A percentile compares a stretch with the other conserved stretches of the same genome.
Conservation (phyloP, 148 eudicot genomes). For the Cornus kousa region DNA sequence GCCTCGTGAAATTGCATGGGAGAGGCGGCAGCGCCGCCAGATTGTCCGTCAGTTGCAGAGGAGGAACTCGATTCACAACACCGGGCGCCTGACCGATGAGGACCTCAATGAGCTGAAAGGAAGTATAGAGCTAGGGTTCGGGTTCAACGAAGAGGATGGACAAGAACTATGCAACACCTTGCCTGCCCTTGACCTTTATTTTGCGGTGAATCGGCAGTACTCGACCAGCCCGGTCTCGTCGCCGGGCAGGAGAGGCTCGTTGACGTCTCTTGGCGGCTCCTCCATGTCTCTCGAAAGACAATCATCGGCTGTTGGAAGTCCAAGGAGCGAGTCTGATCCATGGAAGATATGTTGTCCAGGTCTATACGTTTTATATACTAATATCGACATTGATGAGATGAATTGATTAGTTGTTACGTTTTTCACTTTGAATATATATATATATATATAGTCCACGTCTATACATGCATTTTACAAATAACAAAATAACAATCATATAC, state of each 20-base stretch:
- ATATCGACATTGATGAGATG: too few relatives aligned
- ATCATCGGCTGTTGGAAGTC: conserved; percentile 41
- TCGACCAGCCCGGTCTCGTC: conserved; percentile 54
- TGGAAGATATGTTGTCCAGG: conserved; percentile 74
- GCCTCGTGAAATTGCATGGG: conserved; percentile 72
- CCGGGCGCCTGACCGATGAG: conserved; percentile 48
- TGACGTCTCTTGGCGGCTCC: not conserved
- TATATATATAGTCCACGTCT: conserved; percentile 68
- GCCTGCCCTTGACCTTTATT: conserved; percentile 28
- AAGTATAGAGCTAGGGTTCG: conserved; percentile 80
- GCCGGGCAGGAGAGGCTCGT: conserved; percentile 37
- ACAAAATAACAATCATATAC: too few relatives aligned
- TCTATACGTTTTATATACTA: too few relatives aligned
- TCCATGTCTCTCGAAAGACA: conserved; percentile 25
- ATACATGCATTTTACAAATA: too few relatives aligned
- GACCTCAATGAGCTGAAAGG: conserved; percentile 77
- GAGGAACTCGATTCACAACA: conserved; percentile 2
- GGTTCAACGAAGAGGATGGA: conserved; percentile 64
- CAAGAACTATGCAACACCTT: conserved; percentile 56
- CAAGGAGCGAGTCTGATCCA: conserved; percentile 37
- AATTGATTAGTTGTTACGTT: too few relatives aligned
- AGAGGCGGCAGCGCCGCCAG: conserved; percentile 56
- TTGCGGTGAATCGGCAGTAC: conserved; percentile 60
- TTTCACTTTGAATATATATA: too few relatives aligned
- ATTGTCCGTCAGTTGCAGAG: conserved; percentile 36